These are phyloP conservation scores for Leishmania mexicana DNA, from an alignment of 208 protist genomes.

Conservation along the genomic window DNA sequence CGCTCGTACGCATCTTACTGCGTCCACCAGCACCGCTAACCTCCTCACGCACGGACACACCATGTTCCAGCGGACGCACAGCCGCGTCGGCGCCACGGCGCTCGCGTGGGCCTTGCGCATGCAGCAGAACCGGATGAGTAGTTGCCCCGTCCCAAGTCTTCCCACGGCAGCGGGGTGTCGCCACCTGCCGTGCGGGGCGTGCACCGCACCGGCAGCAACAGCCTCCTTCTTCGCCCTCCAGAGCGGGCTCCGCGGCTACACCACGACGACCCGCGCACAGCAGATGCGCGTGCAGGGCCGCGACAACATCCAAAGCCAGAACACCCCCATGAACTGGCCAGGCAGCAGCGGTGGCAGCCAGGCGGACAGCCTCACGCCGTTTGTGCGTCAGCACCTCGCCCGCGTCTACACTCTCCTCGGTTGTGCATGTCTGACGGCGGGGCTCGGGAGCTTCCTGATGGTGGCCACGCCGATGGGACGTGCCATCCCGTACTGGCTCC, in stretches of 20 bases:
- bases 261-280: constrained; percentile 11
- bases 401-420: constrained; percentile 83
- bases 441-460: constrained; percentile 81
- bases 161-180: background rate
- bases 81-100: constrained; percentile 15
- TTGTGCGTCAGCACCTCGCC: constrained; percentile 82
- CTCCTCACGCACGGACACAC: background rate
- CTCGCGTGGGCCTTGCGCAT: constrained; percentile 16
- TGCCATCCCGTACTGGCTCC: constrained; percentile 78
- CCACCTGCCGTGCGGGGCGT: background rate
- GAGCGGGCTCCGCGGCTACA: constrained; percentile 17
- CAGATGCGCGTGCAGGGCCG: constrained; percentile 43
- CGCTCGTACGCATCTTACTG: background rate
- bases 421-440: constrained; percentile 47
- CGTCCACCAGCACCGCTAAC: background rate
- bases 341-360: constrained; percentile 47
- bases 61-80: constrained; percentile 23
- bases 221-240: constrained; percentile 12
- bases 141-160: background rate
- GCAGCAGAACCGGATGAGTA: constrained; percentile 4
- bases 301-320: constrained; percentile 42
- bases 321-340: constrained; percentile 50
- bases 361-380: constrained; percentile 77
- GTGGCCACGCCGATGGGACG: constrained; percentile 76
- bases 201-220: background rate